These are phyloP conservation scores for Avena eriantha DNA, from an alignment of 176 grass and related monocot genomes.

Conservation along the genomic window DNA sequence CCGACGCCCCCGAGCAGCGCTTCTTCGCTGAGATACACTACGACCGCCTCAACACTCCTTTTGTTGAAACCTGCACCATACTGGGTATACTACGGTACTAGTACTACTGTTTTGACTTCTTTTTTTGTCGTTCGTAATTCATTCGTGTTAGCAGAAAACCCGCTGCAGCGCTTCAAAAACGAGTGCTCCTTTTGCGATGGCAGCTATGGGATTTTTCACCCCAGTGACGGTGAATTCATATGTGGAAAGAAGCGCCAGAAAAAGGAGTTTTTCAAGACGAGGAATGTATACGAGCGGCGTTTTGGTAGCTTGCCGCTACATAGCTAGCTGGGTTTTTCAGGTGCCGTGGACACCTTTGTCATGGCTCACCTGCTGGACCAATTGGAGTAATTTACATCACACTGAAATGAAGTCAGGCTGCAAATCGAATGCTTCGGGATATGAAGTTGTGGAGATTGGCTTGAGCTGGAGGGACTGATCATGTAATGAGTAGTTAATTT, in stretches of 20 bases:
- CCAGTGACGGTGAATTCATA: background rate
- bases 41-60: background rate
- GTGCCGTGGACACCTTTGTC: no score
- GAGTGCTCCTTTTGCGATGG: background rate
- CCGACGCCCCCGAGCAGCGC: background rate
- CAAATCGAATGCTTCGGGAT: no score
- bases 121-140: background rate
- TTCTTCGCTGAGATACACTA: conserved; percentile 38
- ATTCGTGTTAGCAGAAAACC: background rate
- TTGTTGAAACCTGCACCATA: background rate
- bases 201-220: background rate
- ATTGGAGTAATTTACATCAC: no score
- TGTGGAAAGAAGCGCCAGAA: background rate
- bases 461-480: no score
- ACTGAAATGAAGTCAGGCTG: no score
- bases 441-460: no score
- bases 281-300: background rate
- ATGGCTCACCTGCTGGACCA: no score
- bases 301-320: background rate
- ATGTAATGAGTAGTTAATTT: no score
- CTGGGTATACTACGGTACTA: no score
- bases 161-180: background rate
- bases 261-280: background rate
- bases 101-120: no score
- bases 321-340: background rate